Evolutionary conservation across 441 rosid species (phyloP), one percentile per base, ranked within the genome.

Genomic region (Populus hybrid): DNA sequence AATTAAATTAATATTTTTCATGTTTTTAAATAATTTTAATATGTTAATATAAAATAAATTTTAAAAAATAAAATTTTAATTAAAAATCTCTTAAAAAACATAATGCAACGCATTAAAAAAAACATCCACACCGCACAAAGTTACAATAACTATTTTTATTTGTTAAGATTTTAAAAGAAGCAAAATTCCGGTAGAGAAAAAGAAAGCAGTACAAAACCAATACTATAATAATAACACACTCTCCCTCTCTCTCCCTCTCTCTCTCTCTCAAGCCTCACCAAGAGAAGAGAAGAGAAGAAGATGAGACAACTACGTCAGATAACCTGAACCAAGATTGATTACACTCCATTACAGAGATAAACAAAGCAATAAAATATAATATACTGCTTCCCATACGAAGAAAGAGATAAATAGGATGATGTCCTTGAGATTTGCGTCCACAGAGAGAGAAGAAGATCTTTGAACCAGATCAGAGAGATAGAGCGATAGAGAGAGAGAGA

Each of bases 241-340:
- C 53, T 3, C 53, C 10, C 38, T 35, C 8, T 35, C 36, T 7
- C 42, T 38, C 45, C 1, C 24, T 7, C 42, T 38, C 45, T n/a
- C n/a, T n/a, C n/a, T n/a, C n/a, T 29, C 31, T 38, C 45, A 38
- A 38, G 45, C 14, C 56, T 18, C 61, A 53, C 6, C 61, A 72
- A 68, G 24, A 24, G 24, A 24, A 24, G 23, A 24, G 71, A 76
- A 29, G 31, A 50, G 14, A 50, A 50, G 7, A 4, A 67, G 68
- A 77, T 74, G 82, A 81, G 84, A 84, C 87, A 83, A 79, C 28
- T 68, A 82, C 77, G 82, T 80, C 91, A 84, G 89, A 82, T 33
- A 29, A 18, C 9, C 61, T 53, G 61, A 53, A 53, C 61, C 61
- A 53, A 53, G 61, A 53, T 53, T 53, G 61, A 53, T 18, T 53